Evolutionary conservation across 371 early-diverging fungal genomes (phyloP).

Genomic region (Mortierella sp.): DNA sequence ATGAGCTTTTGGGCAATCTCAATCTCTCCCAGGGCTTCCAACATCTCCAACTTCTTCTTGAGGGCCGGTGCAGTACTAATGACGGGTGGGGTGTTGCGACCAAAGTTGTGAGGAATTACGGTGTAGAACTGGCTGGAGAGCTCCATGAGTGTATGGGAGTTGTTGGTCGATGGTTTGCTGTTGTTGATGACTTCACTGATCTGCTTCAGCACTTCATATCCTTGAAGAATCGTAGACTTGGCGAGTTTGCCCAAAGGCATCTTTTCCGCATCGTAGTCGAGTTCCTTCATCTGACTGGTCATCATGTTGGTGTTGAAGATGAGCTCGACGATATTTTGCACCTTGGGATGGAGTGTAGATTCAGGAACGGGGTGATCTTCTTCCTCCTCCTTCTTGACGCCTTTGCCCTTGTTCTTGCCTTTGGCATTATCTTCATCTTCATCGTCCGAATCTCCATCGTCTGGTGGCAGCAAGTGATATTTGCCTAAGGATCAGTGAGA

Average conservation of each 20-base stretch:
- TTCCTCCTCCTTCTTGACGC: constrained; percentile 19
- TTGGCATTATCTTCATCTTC: constrained; percentile 39
- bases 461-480: constrained; percentile 55
- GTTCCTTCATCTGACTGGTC: constrained; percentile 63
- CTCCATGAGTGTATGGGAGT: constrained; percentile 12
- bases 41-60: constrained; percentile 63
- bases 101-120: constrained; percentile 71
- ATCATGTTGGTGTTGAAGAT: constrained; percentile 67
- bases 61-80: constrained; percentile 53
- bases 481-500: constrained; percentile 25
- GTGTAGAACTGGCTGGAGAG: constrained; percentile 66
- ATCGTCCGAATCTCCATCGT: constrained; percentile 61
- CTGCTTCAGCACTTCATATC: constrained; percentile 60
- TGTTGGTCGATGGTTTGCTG: neutral
- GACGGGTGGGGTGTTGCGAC: constrained; percentile 58
- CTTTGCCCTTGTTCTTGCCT: constrained; percentile 22
- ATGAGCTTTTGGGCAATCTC: constrained; percentile 65
- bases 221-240: constrained; percentile 61
- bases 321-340: constrained; percentile 62
- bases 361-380: constrained; percentile 32
- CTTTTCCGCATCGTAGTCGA: constrained; percentile 65
- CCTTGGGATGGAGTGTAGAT: constrained; percentile 58
- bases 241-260: constrained; percentile 73
- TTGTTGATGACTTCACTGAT: constrained; percentile 56
- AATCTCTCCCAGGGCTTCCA: constrained; percentile 70